Base-by-base conservation (phyloP, 2,329 filamentous ascomycete species). In the Boeremia lycopersici region DNA sequence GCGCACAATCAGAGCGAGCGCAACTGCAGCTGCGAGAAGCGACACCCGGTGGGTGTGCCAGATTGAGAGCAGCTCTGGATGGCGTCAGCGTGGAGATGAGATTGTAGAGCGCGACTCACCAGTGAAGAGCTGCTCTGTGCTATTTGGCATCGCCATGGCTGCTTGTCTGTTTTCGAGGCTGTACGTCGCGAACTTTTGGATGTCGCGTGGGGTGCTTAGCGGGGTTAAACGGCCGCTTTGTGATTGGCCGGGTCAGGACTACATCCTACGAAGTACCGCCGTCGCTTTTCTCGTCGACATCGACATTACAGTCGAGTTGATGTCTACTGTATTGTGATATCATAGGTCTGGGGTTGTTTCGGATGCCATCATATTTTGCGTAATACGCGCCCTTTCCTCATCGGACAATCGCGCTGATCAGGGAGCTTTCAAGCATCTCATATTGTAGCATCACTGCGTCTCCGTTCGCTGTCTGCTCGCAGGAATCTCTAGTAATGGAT, bases 41-140 rank as follows among this genome's bases (percentile, higher is more conserved):
- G 69, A 62, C 33, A 73, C 57, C 41, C 74, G 68, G 52, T 74
- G 67, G 2, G 65, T 54, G 59, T 75, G 74, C 74, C 74, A 76
- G 53, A 75, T 64, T 23, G 64, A 55, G 23, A 76, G 62, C 42
- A 76, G 47, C 56, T 75, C 74, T 76, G 45, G 15, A 19, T 1
- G 1, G 5, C 38, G 8, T 43, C 26, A 3, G 23, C 13, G n/a
- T 10, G 8, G 8, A 12, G 2, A 13, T 11, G 30, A 12, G 5
- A 17, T 12, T 6, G 13, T 13, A 17, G 15, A 3, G 17, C 8
- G 7, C 2, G n/a, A 48, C 52, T 31, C 10, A 54, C 52, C 52
- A 54, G 46, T 36, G 35, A 54, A 49, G 45, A 54, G 52, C 40
- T 49, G 40, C 52, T 54, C 46, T 19, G 29, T n/a, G 29, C 40